Evolutionary conservation across 2,329 filamentous ascomycete genomes (phyloP).

Genomic region (Spiromastix sp.): DNA sequence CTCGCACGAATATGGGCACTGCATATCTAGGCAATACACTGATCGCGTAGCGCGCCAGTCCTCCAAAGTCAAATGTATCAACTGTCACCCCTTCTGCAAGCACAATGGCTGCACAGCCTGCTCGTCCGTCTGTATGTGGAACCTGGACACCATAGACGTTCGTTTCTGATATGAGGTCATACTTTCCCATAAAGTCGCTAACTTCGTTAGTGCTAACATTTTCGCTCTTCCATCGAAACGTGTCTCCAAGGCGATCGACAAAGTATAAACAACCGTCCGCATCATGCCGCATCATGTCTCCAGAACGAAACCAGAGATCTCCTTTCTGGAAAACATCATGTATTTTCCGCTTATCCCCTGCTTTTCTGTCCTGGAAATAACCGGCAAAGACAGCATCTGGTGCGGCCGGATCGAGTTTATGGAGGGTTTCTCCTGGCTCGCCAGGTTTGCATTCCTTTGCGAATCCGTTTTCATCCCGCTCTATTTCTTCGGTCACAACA

Average conservation of each 20-base stretch:
- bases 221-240: conserved; percentile 57
- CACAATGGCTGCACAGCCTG: conserved; percentile 46
- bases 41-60: conserved; percentile 43
- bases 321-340: conserved; percentile 2
- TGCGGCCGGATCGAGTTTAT: conserved; percentile 3
- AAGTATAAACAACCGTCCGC: conserved; percentile 4
- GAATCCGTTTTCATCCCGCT: neutral
- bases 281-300: conserved; percentile 4
- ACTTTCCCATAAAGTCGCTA: conserved; percentile 45
- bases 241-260: conserved; percentile 41
- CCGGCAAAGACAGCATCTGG: conserved; percentile 1
- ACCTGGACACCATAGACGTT: conserved; percentile 54
- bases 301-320: conserved; percentile 4
- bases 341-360: conserved; percentile 2
- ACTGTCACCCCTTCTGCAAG: conserved; percentile 22
- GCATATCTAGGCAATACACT: conserved; percentile 59
- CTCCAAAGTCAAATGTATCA: conserved; percentile 45
- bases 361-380: neutral
- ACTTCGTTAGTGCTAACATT: conserved; percentile 53
- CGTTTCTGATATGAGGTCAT: conserved; percentile 52
- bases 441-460: conserved; percentile 2
- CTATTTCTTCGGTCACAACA: conserved; percentile 3
- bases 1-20: conserved; percentile 60
- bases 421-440: conserved; percentile 1
- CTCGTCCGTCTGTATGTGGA: conserved; percentile 54